Base-by-base conservation (phyloP, 164 flowering plant species). In the Berberis vulgaris region DNA sequence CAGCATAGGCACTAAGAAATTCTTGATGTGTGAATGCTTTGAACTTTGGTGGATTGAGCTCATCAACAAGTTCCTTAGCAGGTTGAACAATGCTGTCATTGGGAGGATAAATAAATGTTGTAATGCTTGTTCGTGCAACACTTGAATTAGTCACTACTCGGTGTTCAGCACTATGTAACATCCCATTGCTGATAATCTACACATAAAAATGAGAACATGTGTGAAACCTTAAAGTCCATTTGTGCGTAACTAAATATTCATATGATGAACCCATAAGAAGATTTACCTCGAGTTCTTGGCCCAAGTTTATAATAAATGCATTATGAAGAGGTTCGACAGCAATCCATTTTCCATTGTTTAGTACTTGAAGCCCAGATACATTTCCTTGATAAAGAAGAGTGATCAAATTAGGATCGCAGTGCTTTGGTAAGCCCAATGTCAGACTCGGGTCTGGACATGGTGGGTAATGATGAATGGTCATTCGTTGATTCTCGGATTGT, bases 371-470 rank as follows among this genome's bases (percentile, higher is more conserved):
- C 10, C 85, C 85, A 42, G 5, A 47, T 40, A 61, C 73, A 53
- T 72, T 67, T 6, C 74, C 79, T 73, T 81, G 81, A 11, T 40
- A 65, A 38, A 81, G 72, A 26, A 80, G 43, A 9, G 81, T 79
- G 5, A 81, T 62, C 45, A 76, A 61, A 56, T 71, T 77, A 4
- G 80, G 75, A 46, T 81, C 85, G 12, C 54, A 45, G 42, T 81
- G 85, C 9, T 55, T 65, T 41, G 74, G 70, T 52, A 82, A 39
- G 45, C 86, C 86, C 61, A 78, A 52, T 9, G 84, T 72, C 41
- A 74, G 54, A 63, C 67, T 76, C 45, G 90, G 83, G 58, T 82
- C 76, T 9, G 84, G 86, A 59, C 83, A 79, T 5, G 78, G 69
- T 2, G 83, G 81, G 54, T 80, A 80, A 64, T 81, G 40, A 44